Evolutionary conservation across 31 red algal genomes (phyloP).

Genomic region (Odonthalia washingtoniensis): DNA sequence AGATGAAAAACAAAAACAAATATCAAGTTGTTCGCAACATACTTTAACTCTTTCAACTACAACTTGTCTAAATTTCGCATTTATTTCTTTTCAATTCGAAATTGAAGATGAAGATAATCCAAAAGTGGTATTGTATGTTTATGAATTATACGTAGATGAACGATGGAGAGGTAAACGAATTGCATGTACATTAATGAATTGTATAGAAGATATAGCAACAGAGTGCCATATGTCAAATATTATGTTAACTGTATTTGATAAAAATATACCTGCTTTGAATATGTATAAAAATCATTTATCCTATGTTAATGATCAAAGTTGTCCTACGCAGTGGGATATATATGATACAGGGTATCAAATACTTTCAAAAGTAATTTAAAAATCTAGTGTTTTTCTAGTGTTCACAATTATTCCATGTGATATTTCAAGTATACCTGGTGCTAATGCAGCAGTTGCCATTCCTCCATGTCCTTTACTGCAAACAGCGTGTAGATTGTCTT

Average conservation of each 20-base stretch:
- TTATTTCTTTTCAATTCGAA: slow-evolving; percentile 60
- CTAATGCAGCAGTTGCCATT: background rate
- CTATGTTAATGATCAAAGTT: slow-evolving; percentile 58
- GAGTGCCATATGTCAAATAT: slow-evolving; percentile 14
- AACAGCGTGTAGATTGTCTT: background rate
- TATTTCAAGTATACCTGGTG: background rate
- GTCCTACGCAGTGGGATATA: slow-evolving; percentile 42
- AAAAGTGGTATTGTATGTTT: slow-evolving; percentile 57
- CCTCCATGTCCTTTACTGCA: background rate
- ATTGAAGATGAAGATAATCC: slow-evolving; percentile 36
- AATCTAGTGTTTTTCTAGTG: no score
- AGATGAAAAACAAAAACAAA: background rate
- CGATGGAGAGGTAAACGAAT: slow-evolving; percentile 19
- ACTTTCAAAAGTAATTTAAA: slow-evolving; percentile 37
- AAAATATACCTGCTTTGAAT: slow-evolving; percentile 45
- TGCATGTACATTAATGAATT: slow-evolving; percentile 54
- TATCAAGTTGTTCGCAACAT: background rate
- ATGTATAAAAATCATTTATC: slow-evolving; percentile 53
- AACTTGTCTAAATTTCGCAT: slow-evolving; percentile 19
- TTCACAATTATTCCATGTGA: no score
- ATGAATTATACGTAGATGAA: slow-evolving; percentile 63
- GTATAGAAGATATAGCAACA: slow-evolving; percentile 39
- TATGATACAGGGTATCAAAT: slow-evolving; percentile 61
- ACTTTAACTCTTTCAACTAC: background rate
- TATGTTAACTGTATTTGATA: slow-evolving; percentile 63